phyloP scores from a whole-genome alignment of 2,329 filamentous ascomycete species.

The Cordyceps sp. region DNA sequence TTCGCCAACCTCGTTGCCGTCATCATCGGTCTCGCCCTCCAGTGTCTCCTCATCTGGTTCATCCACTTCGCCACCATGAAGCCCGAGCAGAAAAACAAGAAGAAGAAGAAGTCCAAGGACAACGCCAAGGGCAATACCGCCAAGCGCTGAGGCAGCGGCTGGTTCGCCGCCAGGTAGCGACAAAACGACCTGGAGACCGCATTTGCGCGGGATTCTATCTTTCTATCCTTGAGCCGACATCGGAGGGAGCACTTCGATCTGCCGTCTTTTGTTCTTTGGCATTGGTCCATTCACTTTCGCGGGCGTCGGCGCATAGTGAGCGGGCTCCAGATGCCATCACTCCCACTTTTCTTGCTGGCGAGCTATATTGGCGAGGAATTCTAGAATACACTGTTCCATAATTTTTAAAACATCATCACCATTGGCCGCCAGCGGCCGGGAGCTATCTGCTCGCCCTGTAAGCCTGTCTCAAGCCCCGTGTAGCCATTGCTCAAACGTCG shows the following conservation, averaged over 20 bases:
- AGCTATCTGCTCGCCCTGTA: no score
- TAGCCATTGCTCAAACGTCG: no score
- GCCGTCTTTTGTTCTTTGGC: neutral
- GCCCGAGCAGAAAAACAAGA: slow-evolving; percentile 40
- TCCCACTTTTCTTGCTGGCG: slow-evolving; percentile 3
- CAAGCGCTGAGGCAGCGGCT: neutral
- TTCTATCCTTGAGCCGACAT: no score
- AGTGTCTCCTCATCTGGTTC: slow-evolving; percentile 34
- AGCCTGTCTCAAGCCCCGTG: no score
- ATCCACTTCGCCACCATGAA: slow-evolving; percentile 44
- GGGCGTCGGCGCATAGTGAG: no score
- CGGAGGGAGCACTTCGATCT: no score
- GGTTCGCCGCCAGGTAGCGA: no score
- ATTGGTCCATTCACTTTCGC: neutral
- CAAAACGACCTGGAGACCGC: no score
- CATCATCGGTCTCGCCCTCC: slow-evolving; percentile 28
- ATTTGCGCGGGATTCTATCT: no score
- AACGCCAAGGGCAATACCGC: slow-evolving; percentile 11
- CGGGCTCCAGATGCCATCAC: no score
- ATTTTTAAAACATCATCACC: neutral
- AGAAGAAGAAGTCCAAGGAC: slow-evolving; percentile 33
- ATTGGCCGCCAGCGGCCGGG: no score
- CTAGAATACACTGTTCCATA: neutral
- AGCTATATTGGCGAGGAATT: no score
- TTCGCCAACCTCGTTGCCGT: slow-evolving; percentile 41